A percentile compares a stretch with the other conserved stretches of the same genome.
Conservation (phyloP, 257 asterid species). For the Capsicum chinense region DNA sequence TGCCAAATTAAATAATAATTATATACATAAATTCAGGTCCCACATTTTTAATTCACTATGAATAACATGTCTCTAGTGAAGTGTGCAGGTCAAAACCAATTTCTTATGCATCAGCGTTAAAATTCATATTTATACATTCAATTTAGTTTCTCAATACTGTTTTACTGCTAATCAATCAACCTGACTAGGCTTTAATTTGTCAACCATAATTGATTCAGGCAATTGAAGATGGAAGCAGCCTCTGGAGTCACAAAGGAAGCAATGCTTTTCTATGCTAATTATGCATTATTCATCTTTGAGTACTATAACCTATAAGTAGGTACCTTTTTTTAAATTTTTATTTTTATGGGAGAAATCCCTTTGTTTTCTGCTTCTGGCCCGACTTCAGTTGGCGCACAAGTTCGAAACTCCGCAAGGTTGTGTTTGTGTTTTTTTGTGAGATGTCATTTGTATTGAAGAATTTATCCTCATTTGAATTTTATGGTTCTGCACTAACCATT, state of each 20-base stretch:
- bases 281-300: not conserved
- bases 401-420: not conserved
- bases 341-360: not conserved
- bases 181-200: not conserved
- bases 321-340: not conserved
- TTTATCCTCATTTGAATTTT: not conserved
- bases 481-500: not conserved
- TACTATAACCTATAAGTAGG: not conserved
- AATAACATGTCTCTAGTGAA: not conserved
- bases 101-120: not conserved
- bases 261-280: not conserved
- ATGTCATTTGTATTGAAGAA: constrained; percentile 13
- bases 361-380: not conserved
- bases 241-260: constrained; percentile 11
- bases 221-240: constrained; percentile 26
- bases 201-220: not conserved
- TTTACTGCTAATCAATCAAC: not conserved
- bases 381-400: not conserved
- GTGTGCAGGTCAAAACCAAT: constrained; percentile 3
- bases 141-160: not conserved
- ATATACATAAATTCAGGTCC: not conserved
- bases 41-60: not conserved
- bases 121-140: not conserved
- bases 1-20: not conserved
- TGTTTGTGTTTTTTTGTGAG: not conserved